Percentiles rank a stretch among this genome's conserved stretches.
Conservation (phyloP, 805 yeast genomes). For the Yamadazyma insecticola region DNA sequence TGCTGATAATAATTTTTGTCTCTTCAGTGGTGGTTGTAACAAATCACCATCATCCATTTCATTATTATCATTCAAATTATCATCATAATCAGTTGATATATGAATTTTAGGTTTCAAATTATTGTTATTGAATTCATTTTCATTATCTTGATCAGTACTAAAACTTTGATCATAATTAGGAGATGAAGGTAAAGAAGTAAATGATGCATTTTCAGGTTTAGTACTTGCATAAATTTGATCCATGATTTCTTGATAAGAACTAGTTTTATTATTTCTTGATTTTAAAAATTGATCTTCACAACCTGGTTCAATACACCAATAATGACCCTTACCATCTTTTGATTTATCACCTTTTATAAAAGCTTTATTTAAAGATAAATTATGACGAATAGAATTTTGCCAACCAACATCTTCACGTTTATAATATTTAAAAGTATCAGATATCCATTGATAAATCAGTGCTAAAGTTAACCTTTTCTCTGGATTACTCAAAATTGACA, state of each 20-base stretch:
- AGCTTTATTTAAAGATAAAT: slow-evolving; percentile 88
- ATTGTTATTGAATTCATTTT: neutral
- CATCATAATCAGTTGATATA: neutral
- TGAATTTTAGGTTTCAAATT: neutral
- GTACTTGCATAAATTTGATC: slow-evolving; percentile 26
- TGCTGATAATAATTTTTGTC: neutral
- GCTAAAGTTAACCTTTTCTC: slow-evolving; percentile 38
- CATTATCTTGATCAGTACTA: slow-evolving; percentile 1
- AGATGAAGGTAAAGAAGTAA: slow-evolving; percentile 27
- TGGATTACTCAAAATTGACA: slow-evolving; percentile 84
- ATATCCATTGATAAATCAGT: slow-evolving; percentile 90
- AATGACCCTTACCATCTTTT: slow-evolving; percentile 86
- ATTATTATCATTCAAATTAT: neutral
- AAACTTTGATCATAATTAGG: slow-evolving; percentile 17
- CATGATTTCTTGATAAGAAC: slow-evolving; percentile 40
- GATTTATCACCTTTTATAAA: slow-evolving; percentile 88
- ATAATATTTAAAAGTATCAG: slow-evolving; percentile 79
- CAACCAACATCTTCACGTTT: slow-evolving; percentile 86
- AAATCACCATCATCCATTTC: too few species aligned
- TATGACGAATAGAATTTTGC: slow-evolving; percentile 97
- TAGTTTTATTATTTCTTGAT: slow-evolving; percentile 47
- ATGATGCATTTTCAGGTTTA: slow-evolving; percentile 10
- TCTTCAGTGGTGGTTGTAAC: too few species aligned
- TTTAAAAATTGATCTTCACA: slow-evolving; percentile 75
- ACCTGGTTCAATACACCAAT: slow-evolving; percentile 87